Evolutionary conservation across 2,329 filamentous ascomycete genomes (phyloP).

Genomic region (Plectosphaerella plurivora): DNA sequence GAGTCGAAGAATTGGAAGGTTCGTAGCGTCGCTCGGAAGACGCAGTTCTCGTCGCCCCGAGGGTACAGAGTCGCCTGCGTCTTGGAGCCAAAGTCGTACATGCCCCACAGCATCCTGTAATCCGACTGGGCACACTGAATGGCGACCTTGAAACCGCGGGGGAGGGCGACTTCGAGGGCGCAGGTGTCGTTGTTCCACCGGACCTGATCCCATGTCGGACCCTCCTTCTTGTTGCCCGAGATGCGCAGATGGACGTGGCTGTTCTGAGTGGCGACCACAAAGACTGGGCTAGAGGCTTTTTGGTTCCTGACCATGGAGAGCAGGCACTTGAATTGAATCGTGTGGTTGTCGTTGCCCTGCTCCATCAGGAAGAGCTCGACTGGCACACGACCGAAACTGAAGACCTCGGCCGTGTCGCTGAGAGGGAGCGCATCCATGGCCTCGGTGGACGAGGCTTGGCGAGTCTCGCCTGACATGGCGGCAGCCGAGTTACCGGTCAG

Average conservation of each 20-base stretch:
- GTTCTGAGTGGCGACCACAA: slow-evolving; percentile 75
- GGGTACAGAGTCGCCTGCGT: slow-evolving; percentile 68
- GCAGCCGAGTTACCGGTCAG: slow-evolving; percentile 59
- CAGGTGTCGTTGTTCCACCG: slow-evolving; percentile 68
- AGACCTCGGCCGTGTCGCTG: slow-evolving; percentile 67
- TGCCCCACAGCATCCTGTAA: slow-evolving; percentile 73
- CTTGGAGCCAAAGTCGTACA: slow-evolving; percentile 79
- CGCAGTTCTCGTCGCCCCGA: slow-evolving; percentile 62
- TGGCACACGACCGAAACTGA: slow-evolving; percentile 75
- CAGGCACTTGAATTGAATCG: slow-evolving; percentile 67
- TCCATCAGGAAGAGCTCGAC: slow-evolving; percentile 73
- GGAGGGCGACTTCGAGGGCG: slow-evolving; percentile 64
- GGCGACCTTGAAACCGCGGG: slow-evolving; percentile 69
- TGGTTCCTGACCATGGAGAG: slow-evolving; percentile 70
- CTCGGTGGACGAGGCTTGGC: slow-evolving; percentile 40
- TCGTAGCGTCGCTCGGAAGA: slow-evolving; percentile 65
- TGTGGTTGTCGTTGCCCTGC: slow-evolving; percentile 62
- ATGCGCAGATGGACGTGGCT: slow-evolving; percentile 72
- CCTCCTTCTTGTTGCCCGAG: slow-evolving; percentile 61
- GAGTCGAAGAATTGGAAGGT: slow-evolving; percentile 80
- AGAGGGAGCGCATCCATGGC: slow-evolving; percentile 70
- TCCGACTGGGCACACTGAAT: slow-evolving; percentile 72
- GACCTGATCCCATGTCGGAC: slow-evolving; percentile 77
- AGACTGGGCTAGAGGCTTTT: slow-evolving; percentile 64
- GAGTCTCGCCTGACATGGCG: slow-evolving; percentile 42